Conservation (phyloP, 2,329 filamentous ascomycete genomes). For the Neocatenulostroma microsporum region DNA sequence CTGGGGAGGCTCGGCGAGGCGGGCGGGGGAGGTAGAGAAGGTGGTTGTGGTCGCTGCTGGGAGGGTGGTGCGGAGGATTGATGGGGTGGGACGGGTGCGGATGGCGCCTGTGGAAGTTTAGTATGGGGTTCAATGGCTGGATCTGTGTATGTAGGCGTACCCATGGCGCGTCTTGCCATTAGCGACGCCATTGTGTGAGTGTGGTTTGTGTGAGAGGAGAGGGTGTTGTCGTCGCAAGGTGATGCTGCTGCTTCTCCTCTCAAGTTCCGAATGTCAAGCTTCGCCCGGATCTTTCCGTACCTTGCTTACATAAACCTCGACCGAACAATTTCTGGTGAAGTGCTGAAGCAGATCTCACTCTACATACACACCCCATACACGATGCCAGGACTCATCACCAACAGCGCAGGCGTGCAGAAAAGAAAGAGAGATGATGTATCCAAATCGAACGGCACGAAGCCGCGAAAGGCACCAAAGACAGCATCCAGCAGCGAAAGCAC, state of each 20-base stretch:
- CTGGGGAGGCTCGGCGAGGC: constrained; percentile 57
- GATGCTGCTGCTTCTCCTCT: too few species aligned
- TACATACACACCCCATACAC: too few species aligned
- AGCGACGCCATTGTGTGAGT: constrained; percentile 92
- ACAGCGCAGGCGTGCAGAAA: constrained; percentile 32
- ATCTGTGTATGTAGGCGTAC: constrained; percentile 49
- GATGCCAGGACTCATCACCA: constrained; percentile 31
- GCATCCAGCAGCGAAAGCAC: constrained; percentile 35
- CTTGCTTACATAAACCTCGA: too few species aligned
- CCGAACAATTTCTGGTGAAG: too few species aligned
- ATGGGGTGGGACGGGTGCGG: constrained; percentile 65
- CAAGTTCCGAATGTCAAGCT: too few species aligned
- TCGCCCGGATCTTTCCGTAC: too few species aligned
- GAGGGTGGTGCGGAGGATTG: constrained; percentile 59
- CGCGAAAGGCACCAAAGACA: constrained; percentile 32
- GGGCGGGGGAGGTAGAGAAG: constrained; percentile 56
- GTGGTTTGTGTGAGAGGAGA: too few species aligned
- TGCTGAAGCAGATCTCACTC: too few species aligned
- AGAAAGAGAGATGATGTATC: constrained; percentile 33
- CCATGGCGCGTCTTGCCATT: constrained; percentile 88
- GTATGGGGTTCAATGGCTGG: constrained; percentile 14
- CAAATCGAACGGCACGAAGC: constrained; percentile 24
- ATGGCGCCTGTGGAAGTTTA: constrained; percentile 57
- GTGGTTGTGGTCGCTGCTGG: constrained; percentile 62
- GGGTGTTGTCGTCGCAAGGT: constrained; percentile 3